Percentiles rank a stretch among this genome's conserved stretches.
These are phyloP conservation scores for Picochlorum sp. DNA, from an alignment of 139 green algal species.

Conservation along the genomic window DNA sequence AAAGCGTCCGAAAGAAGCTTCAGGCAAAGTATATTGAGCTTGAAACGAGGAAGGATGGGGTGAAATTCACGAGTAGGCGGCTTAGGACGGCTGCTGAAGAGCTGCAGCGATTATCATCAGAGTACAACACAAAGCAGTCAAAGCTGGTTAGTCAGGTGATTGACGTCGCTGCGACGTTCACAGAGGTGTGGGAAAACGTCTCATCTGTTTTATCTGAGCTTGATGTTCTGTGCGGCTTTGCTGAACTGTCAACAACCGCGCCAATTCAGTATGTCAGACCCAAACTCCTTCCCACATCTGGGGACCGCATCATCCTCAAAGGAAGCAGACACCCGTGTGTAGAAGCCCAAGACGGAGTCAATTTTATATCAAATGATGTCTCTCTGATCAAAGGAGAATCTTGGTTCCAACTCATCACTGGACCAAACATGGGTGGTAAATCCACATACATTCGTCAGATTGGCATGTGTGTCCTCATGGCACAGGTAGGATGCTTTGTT, in stretches of 20 bases:
- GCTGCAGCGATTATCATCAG: slow-evolving; percentile 41
- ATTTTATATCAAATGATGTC: slow-evolving; percentile 78
- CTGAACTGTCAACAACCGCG: slow-evolving; percentile 70
- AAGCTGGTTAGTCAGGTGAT: slow-evolving; percentile 85
- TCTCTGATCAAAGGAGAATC: slow-evolving; percentile 51
- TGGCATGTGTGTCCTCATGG: slow-evolving; percentile 78
- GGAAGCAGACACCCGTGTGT: slow-evolving; percentile 82
- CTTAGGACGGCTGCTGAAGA: slow-evolving; percentile 58
- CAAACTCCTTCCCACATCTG: slow-evolving; percentile 33
- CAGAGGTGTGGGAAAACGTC: slow-evolving; percentile 80
- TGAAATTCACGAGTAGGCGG: slow-evolving; percentile 84
- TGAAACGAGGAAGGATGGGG: slow-evolving; percentile 89
- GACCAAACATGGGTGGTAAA: slow-evolving; percentile 99
- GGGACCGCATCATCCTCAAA: slow-evolving; percentile 31
- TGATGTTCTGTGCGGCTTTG: slow-evolving; percentile 85
- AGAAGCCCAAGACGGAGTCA: slow-evolving; percentile 82
- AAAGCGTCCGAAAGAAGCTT: slow-evolving; percentile 71
- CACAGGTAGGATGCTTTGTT: slow-evolving; percentile 92
- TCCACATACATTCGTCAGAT: slow-evolving; percentile 93
- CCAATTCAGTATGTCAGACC: slow-evolving; percentile 71
- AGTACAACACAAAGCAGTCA: slow-evolving; percentile 71
- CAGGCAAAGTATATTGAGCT: slow-evolving; percentile 63
- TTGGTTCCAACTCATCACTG: slow-evolving; percentile 97
- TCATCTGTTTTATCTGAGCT: slow-evolving; percentile 70
- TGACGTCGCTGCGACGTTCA: slow-evolving; percentile 77